Evolutionary conservation across 768 basidiomycete species (phyloP).

Genomic region (Pleurotus ostreatus): DNA sequence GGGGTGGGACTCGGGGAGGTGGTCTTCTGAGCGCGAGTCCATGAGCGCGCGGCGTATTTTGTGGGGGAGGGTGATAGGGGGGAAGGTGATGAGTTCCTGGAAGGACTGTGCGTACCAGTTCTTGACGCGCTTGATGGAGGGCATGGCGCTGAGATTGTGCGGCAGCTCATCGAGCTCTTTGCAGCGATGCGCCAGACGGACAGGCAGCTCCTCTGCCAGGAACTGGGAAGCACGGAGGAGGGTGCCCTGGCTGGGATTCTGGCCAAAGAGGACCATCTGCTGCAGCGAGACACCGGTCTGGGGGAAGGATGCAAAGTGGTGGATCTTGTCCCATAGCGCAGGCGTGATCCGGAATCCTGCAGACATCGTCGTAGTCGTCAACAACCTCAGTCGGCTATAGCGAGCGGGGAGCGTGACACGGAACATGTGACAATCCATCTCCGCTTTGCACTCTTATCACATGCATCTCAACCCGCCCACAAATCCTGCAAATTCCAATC

Average conservation of each 20-base stretch:
- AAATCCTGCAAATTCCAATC: too few relatives aligned
- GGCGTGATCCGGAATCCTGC: slow-evolving; percentile 71
- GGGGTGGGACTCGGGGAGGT: slow-evolving; percentile 69
- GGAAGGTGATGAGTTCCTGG: slow-evolving; percentile 92
- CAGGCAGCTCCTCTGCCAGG: slow-evolving; percentile 90
- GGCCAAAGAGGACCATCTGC: slow-evolving; percentile 97
- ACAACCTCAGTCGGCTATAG: too few relatives aligned
- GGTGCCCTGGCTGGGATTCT: slow-evolving; percentile 93
- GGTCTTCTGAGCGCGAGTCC: slow-evolving; percentile 36
- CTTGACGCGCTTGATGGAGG: slow-evolving; percentile 89
- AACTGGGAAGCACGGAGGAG: slow-evolving; percentile 91
- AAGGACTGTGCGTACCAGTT: slow-evolving; percentile 99
- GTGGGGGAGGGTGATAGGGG: slow-evolving; percentile 65
- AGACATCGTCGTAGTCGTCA: slow-evolving; percentile 32
- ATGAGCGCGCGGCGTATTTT: slow-evolving; percentile 67
- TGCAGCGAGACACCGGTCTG: slow-evolving; percentile 94
- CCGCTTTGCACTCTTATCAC: too few relatives aligned
- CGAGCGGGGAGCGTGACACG: too few relatives aligned
- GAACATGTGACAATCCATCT: too few relatives aligned
- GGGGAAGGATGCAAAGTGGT: slow-evolving; percentile 87
- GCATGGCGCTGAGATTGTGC: slow-evolving; percentile 87
- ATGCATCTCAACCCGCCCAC: too few relatives aligned
- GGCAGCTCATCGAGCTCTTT: slow-evolving; percentile 95
- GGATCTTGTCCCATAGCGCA: slow-evolving; percentile 84
- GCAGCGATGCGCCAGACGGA: slow-evolving; percentile 91